Evolutionary conservation across 139 green algal genomes (phyloP).

Genomic region (Chlamydomonas incerta): DNA sequence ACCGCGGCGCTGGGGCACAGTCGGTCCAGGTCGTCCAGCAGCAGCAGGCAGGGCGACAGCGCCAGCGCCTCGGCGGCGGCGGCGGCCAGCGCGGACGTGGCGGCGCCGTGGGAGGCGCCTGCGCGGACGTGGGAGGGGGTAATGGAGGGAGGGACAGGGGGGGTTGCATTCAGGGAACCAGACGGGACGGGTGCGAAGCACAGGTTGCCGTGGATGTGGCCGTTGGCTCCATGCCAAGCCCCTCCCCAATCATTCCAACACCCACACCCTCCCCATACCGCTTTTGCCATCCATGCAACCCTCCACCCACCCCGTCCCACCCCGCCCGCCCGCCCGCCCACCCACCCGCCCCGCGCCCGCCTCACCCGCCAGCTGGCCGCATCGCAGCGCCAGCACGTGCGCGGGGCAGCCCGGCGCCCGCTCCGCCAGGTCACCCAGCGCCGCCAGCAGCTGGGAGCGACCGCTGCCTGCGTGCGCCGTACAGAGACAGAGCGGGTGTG

Average conservation of each 20-base stretch:
- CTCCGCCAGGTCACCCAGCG: constrained; percentile 44
- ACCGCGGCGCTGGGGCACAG: constrained; percentile 59
- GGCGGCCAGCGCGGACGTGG: constrained; percentile 39
- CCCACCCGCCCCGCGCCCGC: not conserved
- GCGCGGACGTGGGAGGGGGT: too few species aligned
- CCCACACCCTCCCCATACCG: not conserved
- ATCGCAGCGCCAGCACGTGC: constrained; percentile 62
- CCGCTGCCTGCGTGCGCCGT: constrained; percentile 74
- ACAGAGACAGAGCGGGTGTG: too few species aligned
- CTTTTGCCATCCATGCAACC: not conserved
- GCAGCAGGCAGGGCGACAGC: constrained; percentile 76
- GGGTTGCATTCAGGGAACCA: too few species aligned
- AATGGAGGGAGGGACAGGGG: too few species aligned
- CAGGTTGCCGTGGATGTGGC: not conserved
- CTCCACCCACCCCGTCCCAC: not conserved
- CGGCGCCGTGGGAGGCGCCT: constrained; percentile 14
- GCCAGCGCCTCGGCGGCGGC: constrained; percentile 60
- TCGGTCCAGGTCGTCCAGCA: constrained; percentile 88
- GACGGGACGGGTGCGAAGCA: not conserved
- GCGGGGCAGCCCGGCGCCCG: constrained; percentile 27
- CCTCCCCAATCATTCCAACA: too few species aligned
- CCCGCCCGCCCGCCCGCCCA: too few species aligned
- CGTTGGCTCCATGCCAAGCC: too few species aligned
- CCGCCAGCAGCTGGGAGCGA: constrained; percentile 60
- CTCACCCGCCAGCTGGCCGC: constrained; percentile 60